Base-by-base conservation (phyloP, 768 basidiomycete species). In the Xerocomellus dryophilus region DNA sequence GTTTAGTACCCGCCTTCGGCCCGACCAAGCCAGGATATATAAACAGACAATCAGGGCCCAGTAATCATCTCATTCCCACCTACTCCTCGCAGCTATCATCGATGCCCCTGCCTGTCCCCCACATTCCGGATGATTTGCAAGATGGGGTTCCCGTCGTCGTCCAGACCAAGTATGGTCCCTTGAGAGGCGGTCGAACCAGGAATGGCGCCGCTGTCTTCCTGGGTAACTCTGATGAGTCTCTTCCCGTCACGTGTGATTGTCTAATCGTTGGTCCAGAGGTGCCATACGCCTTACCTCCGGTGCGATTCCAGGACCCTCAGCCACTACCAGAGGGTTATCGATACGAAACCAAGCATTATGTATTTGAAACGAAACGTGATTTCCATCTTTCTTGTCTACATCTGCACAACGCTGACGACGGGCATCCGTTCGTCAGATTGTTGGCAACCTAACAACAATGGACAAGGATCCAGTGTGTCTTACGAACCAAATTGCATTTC, bases 201-300 rank as follows among this genome's bases (percentile, higher is more conserved):
- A 88, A 85, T 54, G 84, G 82, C 0, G 74, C 83, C 35, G 81
- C 76, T 10, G 81, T 80, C 18, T 88, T 87, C 63, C 71, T 89
- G 40, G 86, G 86, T 84, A 50, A 53, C n/a, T 41, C 15, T 29
- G 8, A 10, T 29, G 10, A n/a, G n/a, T 23, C 34, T 18, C 46
- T 40, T 6, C 7, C 25, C 47, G 8, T 17, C 31, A 2, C 15
- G 8, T 29, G 14, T 17, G 4, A 35, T 23, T 9, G 5, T 9
- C 15, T 54, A 35, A 56, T 38, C 27, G 8, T 23, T 32, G 7
- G 2, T 41, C 18, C 55, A 89, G 87, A 90, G 72, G 73, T 90
- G 38, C 86, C 88, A 3, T 91, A 85, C 61, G 88, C 84, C 2
- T 68, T 86, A 5, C 81, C 85, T 36, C 84, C 86, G 0, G 69